Evolutionary conservation across 1,284 basidiomycete species (phyloP).

Genomic region (Papiliotrema fonsecae): DNA sequence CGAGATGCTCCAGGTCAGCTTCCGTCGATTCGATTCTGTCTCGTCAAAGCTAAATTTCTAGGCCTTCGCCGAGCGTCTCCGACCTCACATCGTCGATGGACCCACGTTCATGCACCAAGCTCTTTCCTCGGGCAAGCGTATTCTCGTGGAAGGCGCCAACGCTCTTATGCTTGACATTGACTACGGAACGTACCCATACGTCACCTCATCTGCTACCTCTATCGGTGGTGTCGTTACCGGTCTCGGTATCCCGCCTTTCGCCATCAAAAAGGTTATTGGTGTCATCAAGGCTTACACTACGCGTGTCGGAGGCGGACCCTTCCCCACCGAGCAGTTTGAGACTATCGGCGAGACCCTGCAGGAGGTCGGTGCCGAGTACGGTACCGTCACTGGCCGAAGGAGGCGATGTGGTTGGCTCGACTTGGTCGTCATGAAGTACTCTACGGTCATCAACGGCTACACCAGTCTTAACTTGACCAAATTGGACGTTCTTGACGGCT

Average conservation of each 20-base stretch:
- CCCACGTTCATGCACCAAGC: slow-evolving; percentile 80
- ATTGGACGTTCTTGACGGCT: slow-evolving; percentile 82
- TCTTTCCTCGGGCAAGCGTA: slow-evolving; percentile 65
- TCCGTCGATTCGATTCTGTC: neutral
- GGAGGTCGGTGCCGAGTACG: slow-evolving; percentile 89
- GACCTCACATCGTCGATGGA: slow-evolving; percentile 79
- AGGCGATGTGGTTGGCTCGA: slow-evolving; percentile 97
- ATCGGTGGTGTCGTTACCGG: slow-evolving; percentile 95
- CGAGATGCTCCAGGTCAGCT: slow-evolving; percentile 75
- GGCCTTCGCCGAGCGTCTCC: slow-evolving; percentile 78
- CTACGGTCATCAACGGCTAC: slow-evolving; percentile 92
- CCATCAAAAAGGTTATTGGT: slow-evolving; percentile 79
- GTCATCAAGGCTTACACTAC: slow-evolving; percentile 98
- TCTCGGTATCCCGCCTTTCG: slow-evolving; percentile 84
- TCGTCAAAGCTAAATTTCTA: slow-evolving; percentile 40
- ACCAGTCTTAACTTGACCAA: slow-evolving; percentile 92
- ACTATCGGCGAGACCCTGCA: slow-evolving; percentile 82
- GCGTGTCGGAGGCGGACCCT: slow-evolving; percentile 92
- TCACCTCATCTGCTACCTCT: slow-evolving; percentile 87
- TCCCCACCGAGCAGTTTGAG: slow-evolving; percentile 92
- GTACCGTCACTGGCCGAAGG: slow-evolving; percentile 84
- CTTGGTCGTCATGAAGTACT: slow-evolving; percentile 89
- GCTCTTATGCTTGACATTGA: slow-evolving; percentile 98
- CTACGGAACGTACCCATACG: slow-evolving; percentile 95
- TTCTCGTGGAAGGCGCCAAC: slow-evolving; percentile 96